Conservation (phyloP, 345 rosid species). For the Pelargonium nanum region DNA sequence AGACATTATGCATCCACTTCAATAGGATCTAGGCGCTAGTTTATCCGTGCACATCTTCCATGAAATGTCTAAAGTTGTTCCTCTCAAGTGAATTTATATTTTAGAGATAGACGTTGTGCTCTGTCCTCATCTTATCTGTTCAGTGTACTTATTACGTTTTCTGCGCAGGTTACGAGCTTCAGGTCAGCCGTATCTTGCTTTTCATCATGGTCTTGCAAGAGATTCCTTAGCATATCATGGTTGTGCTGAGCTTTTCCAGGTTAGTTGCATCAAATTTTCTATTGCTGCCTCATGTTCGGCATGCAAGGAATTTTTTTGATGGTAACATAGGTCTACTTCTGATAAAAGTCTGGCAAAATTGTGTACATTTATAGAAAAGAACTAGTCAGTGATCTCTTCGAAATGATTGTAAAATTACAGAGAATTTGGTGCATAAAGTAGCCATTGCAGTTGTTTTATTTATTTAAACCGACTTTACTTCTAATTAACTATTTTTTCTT, state of each 20-base stretch:
- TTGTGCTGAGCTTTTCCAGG: conserved; percentile 98
- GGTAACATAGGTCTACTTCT: too few species aligned
- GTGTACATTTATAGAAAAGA: too few species aligned
- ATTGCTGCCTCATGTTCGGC: background rate
- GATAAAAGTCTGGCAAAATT: too few species aligned
- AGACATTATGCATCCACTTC: too few species aligned
- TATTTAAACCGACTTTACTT: too few species aligned
- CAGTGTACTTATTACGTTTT: conserved; percentile 2
- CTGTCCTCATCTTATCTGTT: background rate
- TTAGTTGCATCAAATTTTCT: conserved; percentile 17
- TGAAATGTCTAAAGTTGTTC: too few species aligned
- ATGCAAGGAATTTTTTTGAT: too few species aligned
- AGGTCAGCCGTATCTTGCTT: conserved; percentile 77
- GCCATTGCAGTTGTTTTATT: too few species aligned
- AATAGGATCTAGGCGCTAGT: background rate
- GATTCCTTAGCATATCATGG: conserved; percentile 92
- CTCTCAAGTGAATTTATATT: background rate
- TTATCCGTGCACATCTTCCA: background rate
- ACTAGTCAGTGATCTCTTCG: too few species aligned
- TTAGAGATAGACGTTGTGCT: background rate
- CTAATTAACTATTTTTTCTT: background rate
- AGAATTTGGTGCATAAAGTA: too few species aligned
- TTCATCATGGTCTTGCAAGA: conserved; percentile 81
- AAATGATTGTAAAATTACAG: too few species aligned
- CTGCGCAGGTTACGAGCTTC: conserved; percentile 54